Evolutionary conservation across 495 filamentous ascomycete species (phyloP).

Genomic region (Sabuloglossum arenarium): DNA sequence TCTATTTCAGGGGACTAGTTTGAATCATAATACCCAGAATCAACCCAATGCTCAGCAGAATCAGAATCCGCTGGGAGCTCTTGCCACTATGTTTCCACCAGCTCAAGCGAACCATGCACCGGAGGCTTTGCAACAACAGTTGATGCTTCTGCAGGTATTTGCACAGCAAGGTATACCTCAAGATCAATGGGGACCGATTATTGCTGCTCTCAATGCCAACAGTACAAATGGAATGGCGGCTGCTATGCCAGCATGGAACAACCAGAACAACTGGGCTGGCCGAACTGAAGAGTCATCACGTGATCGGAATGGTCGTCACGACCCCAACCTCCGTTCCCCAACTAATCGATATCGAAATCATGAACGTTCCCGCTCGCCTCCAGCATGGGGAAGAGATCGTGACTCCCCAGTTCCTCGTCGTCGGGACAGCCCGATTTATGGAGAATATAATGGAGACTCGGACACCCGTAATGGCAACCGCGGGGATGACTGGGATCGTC

Average conservation of each 20-base stretch:
- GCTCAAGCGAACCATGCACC: conserved; percentile 4
- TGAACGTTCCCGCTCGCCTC: conserved; percentile 40
- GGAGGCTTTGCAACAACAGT: conserved; percentile 35
- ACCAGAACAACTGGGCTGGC: conserved; percentile 17
- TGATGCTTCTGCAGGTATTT: conserved; percentile 35
- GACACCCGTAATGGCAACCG: conserved; percentile 26
- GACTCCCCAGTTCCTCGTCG: conserved; percentile 32
- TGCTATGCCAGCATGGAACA: conserved; percentile 4
- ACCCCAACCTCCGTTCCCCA: conserved; percentile 32
- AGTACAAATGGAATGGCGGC: conserved; percentile 11
- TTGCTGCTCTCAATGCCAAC: conserved; percentile 16
- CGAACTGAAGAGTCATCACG: conserved; percentile 27
- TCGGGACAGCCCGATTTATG: conserved; percentile 53
- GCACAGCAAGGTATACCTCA: conserved; percentile 35
- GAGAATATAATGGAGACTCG: conserved; percentile 39
- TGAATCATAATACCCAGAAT: conserved; percentile 25
- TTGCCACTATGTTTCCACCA: conserved; percentile 17
- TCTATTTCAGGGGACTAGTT: conserved; percentile 23
- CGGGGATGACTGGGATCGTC: conserved; percentile 34
- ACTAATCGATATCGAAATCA: conserved; percentile 42
- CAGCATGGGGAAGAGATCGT: conserved; percentile 40
- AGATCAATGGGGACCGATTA: conserved; percentile 35
- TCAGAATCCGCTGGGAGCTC: conserved; percentile 26
- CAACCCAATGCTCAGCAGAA: conserved; percentile 17
- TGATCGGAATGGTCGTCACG: conserved; percentile 36